A percentile compares a stretch with the other conserved stretches of the same genome.
Conservation (phyloP, 2,329 filamentous ascomycete genomes). For the Fusarium nygamai region DNA sequence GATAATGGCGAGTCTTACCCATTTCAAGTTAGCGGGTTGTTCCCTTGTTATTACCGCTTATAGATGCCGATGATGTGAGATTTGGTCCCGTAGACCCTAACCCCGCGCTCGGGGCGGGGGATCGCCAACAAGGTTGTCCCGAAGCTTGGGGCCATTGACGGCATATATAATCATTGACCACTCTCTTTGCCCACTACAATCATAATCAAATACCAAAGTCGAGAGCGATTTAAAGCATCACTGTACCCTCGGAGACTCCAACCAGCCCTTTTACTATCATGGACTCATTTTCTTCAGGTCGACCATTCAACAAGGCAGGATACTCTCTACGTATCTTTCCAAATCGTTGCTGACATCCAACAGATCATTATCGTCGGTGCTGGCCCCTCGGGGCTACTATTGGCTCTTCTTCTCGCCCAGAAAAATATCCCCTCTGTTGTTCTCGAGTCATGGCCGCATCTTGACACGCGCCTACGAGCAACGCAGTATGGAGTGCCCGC, state of each 20-base stretch:
- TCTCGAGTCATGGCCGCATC: not conserved
- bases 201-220: not conserved
- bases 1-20: not conserved
- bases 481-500: constrained; percentile 6
- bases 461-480: not conserved
- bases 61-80: not conserved
- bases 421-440: not conserved
- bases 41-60: not conserved
- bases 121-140: not conserved
- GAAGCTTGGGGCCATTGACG: not conserved
- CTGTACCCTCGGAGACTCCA: rapidly evolving
- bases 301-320: not conserved
- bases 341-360: not conserved
- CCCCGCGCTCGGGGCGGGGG: not conserved
- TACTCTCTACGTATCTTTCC: rapidly evolving
- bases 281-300: not conserved
- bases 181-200: not conserved
- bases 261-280: not conserved
- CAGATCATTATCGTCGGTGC: constrained; percentile 8
- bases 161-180: not conserved
- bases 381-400: not conserved
- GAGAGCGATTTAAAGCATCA: rapidly evolving
- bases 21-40: not conserved
- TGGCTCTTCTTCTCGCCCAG: not conserved
- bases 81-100: not conserved